Base-by-base conservation (phyloP, 2,329 filamentous ascomycete species). In the Fusarium tanahbumbuense region DNA sequence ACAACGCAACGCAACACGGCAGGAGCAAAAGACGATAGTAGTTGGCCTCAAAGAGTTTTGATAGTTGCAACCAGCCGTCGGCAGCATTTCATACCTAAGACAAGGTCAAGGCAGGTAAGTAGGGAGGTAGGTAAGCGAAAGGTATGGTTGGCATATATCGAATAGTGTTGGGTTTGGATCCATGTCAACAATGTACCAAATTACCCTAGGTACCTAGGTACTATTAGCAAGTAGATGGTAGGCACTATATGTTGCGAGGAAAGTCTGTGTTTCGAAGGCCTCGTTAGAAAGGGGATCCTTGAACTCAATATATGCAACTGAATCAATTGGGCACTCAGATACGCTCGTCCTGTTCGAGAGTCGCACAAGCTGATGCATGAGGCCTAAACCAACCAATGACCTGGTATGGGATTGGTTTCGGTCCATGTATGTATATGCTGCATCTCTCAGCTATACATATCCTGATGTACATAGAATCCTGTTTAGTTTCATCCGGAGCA, bases 231-330 rank as follows among this genome's bases (percentile, higher is more conserved):
- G 34, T 37, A 37, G 34, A 16, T 37, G 34, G 34, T n/a, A 37
- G 18, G 16, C 9, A 37, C 34, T 52, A 23, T 22, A 20, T 50
- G 28, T 65, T 56, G 70, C 55, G 70, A 67, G 68, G 67, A 58
- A 55, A 41, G 61, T 41, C 64, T 61, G 68, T 59, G 60, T 73
- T 75, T 68, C 74, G 66, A 74, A 71, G 72, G 52, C 62, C 59
- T 52, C 47, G 46, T 60, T 63, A 53, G 42, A 69, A 56, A 55
- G 48, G 54, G 64, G 42, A 60, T 63, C 60, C 60, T 37, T 71
- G 59, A 54, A 40, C 30, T 66, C 59, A 50, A 62, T 53, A 46
- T 64, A 66, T 61, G 67, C 68, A 66, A 44, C 65, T 53, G 67
- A 59, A 41, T 55, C 52, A 56, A 63, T 65, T 64, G 50, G 68